phyloP scores from a whole-genome alignment of 495 filamentous ascomycete species.

The Hyaloscypha bicolor region DNA sequence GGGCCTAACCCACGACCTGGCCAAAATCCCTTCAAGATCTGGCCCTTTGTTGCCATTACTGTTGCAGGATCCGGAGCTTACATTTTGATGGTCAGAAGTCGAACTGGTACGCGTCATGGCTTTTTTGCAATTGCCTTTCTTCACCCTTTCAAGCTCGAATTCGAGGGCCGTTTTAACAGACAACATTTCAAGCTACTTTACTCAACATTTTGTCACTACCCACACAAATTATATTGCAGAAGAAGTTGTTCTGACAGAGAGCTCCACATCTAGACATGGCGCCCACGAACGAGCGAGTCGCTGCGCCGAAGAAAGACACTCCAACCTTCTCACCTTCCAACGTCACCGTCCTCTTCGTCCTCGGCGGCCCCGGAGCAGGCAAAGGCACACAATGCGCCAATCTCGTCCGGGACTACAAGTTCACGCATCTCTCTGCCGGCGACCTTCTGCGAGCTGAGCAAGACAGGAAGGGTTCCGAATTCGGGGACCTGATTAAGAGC shows the following conservation, averaged over 20 bases:
- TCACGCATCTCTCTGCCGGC: slow-evolving; percentile 89
- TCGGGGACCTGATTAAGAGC: slow-evolving; percentile 84
- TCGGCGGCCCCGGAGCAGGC: slow-evolving; percentile 77
- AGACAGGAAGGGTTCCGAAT: slow-evolving; percentile 77
- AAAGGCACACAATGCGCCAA: slow-evolving; percentile 89
- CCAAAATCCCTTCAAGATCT: slow-evolving; percentile 56
- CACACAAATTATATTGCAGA: not conserved
- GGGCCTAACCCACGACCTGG: slow-evolving; percentile 37
- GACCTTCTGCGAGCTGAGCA: slow-evolving; percentile 95
- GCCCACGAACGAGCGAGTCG: slow-evolving; percentile 45
- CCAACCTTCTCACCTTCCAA: slow-evolving; percentile 79
- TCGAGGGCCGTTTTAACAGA: not conserved
- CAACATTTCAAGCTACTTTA: slow-evolving; percentile 3
- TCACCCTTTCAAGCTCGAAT: not conserved
- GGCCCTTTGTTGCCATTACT: slow-evolving; percentile 66
- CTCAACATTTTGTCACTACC: not conserved
- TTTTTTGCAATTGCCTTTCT: not conserved
- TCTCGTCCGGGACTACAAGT: slow-evolving; percentile 86
- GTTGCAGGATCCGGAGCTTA: slow-evolving; percentile 61
- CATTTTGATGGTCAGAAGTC: slow-evolving; percentile 61
- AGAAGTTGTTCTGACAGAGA: not conserved
- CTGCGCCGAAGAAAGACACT: slow-evolving; percentile 51
- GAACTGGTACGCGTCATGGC: slow-evolving; percentile 37
- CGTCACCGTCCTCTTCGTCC: slow-evolving; percentile 87
- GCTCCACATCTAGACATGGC: slow-evolving; percentile 38